Evolutionary conservation across 1,284 basidiomycete species (phyloP), one percentile per base, ranked within the genome.

Genomic region (Ganoderma multipileum): DNA sequence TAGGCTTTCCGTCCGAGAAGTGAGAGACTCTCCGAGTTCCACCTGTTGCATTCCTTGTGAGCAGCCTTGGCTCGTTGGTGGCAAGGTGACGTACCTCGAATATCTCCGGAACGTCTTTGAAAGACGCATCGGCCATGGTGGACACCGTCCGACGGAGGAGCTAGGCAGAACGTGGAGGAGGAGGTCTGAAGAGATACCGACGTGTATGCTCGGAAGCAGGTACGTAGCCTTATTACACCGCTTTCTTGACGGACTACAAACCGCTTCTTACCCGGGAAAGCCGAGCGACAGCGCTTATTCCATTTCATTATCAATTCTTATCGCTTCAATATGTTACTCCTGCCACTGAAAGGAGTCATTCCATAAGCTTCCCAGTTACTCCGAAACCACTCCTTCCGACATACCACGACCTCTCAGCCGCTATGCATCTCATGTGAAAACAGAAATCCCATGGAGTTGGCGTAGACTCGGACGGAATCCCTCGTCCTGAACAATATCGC

Each of bases 1-100:
- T 70, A 99, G 86, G 67, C 91, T 92, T 81, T 99, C 97, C 30
- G 97, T 99, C 70, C 97, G 87, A 54, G 96, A 94, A 58, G 92
- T 89, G 57, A 99, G 82, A 16, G 93, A 89, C 84, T 99, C 97
- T 66, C 95, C 96, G 64, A 98, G 87, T 75, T 98, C 95, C 68
- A 94, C 91, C 95, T 98, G 76, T 30, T 26, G 36, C 50, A 23
- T 68, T 47, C 59, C 59, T 55, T 63, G 63, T 63, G 52, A 68
- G 26, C 33, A 36, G 44, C 23, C 50, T n/a, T 16, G 23, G 20
- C 12, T 23, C 47, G 36, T 38, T 55, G 50, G 38, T 30, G 47
- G 41, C 14, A 41, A 2, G 9, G 11, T 9, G 26, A 69, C 84
- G 58, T 54, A 90, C 89, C 83, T 92, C 90, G 71, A 91, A 89